Evolutionary conservation across 345 rosid species (phyloP).

Genomic region (Gossypium longicalyx): DNA sequence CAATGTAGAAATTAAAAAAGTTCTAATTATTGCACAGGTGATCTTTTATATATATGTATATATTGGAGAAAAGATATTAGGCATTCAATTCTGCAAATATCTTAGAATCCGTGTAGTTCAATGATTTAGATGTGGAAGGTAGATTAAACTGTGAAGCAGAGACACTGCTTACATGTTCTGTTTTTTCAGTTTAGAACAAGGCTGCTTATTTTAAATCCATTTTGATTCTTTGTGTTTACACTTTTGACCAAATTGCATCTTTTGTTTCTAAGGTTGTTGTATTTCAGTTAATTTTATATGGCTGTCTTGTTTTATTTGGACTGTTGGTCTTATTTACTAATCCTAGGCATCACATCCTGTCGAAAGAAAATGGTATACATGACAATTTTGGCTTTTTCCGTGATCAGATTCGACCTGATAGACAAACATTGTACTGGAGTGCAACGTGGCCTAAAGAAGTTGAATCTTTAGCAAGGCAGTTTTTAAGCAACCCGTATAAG

Average conservation of each 20-base stretch:
- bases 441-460: slow-evolving; percentile 99
- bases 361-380: background rate
- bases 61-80: background rate
- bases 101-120: background rate
- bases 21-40: background rate
- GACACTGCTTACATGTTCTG: background rate
- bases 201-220: background rate
- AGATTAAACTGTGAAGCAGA: background rate
- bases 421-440: slow-evolving; percentile 96
- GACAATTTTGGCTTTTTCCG: slow-evolving; percentile 11
- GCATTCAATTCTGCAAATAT: background rate
- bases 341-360: background rate
- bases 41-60: background rate
- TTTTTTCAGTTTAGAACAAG: background rate
- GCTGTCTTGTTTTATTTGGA: background rate
- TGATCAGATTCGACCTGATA: slow-evolving; percentile 90
- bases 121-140: background rate
- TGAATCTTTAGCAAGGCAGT: slow-evolving; percentile 84
- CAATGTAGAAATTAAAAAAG: background rate
- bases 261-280: background rate
- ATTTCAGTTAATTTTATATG: background rate
- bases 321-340: background rate
- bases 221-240: background rate
- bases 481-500: slow-evolving; percentile 82
- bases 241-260: background rate